phyloP scores from a whole-genome alignment of 352 stramenopile species.

The Phytopythium kandeliae region DNA sequence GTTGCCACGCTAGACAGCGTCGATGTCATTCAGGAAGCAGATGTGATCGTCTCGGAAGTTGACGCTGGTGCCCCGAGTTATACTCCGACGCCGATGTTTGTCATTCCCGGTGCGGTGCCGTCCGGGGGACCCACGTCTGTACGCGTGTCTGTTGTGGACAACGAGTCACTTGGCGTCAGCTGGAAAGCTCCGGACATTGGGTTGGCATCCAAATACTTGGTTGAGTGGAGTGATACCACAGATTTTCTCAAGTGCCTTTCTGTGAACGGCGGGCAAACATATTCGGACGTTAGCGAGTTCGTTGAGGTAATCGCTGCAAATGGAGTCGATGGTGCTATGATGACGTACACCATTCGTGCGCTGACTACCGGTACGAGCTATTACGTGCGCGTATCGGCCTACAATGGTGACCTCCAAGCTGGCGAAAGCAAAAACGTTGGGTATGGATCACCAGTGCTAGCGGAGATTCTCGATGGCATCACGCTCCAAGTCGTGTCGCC shows the following conservation, averaged over 20 bases:
- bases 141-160: constrained; percentile 55
- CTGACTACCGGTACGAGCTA: constrained; percentile 78
- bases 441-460: constrained; percentile 61
- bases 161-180: constrained; percentile 52
- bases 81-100: constrained; percentile 14
- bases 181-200: constrained; percentile 36
- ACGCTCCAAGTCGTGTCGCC: constrained; percentile 7
- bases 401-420: constrained; percentile 60
- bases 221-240: constrained; percentile 70
- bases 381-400: constrained; percentile 85
- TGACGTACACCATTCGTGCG: constrained; percentile 75
- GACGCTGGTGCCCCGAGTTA: constrained; percentile 10
- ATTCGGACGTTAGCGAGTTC: constrained; percentile 37
- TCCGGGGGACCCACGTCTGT: constrained; percentile 45
- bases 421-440: constrained; percentile 22
- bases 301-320: constrained; percentile 40
- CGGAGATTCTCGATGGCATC: constrained; percentile 27
- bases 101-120: constrained; percentile 34
- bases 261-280: constrained; percentile 22
- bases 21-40: constrained; percentile 10
- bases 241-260: constrained; percentile 14
- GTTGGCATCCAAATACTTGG: constrained; percentile 59
- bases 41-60: constrained; percentile 30
- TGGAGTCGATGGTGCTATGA: constrained; percentile 13
- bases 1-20: constrained; percentile 18